Conservation (phyloP, 2,329 filamentous ascomycete genomes). For the Penicillium vulpinum region DNA sequence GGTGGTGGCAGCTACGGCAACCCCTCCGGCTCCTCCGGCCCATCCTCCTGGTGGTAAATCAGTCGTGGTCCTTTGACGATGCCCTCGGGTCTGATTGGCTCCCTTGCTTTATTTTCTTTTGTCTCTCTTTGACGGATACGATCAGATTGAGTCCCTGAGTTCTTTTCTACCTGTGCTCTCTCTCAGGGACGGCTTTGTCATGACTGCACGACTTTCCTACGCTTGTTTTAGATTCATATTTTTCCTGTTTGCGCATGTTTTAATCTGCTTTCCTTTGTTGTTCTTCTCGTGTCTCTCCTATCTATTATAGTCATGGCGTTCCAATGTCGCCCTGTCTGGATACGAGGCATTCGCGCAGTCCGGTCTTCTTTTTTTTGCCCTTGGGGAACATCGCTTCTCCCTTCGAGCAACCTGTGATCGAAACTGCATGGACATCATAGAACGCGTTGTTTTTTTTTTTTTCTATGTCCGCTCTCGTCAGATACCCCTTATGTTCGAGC, state of each 20-base stretch:
- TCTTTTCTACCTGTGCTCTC: slow-evolving; percentile 25
- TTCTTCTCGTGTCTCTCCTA: slow-evolving; percentile 19
- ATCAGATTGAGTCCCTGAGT: slow-evolving; percentile 41
- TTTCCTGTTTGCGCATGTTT: slow-evolving; percentile 7
- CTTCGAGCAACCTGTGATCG: slow-evolving; percentile 34
- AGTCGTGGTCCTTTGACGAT: slow-evolving; percentile 43
- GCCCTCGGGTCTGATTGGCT: slow-evolving; percentile 42
- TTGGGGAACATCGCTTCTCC: slow-evolving; percentile 21
- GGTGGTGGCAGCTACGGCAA: slow-evolving; percentile 49
- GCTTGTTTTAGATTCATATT: slow-evolving; percentile 27
- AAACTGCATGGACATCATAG: slow-evolving; percentile 53
- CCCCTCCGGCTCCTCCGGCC: slow-evolving; percentile 51
- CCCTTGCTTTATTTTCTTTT: slow-evolving; percentile 34
- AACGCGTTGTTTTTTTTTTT: slow-evolving; percentile 53
- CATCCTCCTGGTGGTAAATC: slow-evolving; percentile 55
- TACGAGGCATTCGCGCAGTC: slow-evolving; percentile 42
- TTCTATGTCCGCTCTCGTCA: slow-evolving; percentile 47
- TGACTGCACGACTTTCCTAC: slow-evolving; percentile 45
- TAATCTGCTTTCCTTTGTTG: slow-evolving; percentile 20
- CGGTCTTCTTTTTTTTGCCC: slow-evolving; percentile 35
- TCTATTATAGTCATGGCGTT: slow-evolving; percentile 26
- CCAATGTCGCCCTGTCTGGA: slow-evolving; percentile 37
- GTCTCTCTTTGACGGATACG: slow-evolving; percentile 40
- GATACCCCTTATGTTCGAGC: slow-evolving; percentile 51
- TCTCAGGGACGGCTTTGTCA: slow-evolving; percentile 47